Percentiles rank a stretch among this genome's conserved stretches.
These are phyloP conservation scores for Fraxinus cuspidata DNA, from an alignment of 257 asterid genomes.

Conservation along the genomic window DNA sequence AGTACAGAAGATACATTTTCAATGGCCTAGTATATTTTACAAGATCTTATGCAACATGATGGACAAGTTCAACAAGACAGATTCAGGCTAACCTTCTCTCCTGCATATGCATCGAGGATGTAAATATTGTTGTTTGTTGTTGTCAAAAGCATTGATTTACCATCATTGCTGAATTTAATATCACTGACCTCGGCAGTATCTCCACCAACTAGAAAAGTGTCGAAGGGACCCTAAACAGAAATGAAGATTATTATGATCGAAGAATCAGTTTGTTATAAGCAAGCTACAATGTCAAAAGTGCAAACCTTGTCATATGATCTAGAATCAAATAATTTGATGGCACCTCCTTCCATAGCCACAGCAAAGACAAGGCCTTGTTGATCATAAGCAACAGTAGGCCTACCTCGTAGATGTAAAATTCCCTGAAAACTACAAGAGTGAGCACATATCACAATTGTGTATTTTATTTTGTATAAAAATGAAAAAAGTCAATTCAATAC, in stretches of 20 bases:
- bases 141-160: conserved; percentile 89
- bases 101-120: conserved; percentile 88
- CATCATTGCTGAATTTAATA: conserved; percentile 97
- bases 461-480: conserved; percentile 15
- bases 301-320: conserved; percentile 89
- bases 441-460: conserved; percentile 52
- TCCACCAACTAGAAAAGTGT: conserved; percentile 95
- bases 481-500: conserved; percentile 10
- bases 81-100: conserved; percentile 74
- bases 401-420: conserved; percentile 80
- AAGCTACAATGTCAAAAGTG: conserved; percentile 18
- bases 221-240: conserved; percentile 82
- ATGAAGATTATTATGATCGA: conserved; percentile 4
- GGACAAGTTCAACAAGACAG: conserved; percentile 5
- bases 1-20: not conserved
- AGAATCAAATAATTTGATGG: conserved; percentile 86
- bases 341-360: conserved; percentile 99
- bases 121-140: conserved; percentile 82
- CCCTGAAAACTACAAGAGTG: conserved; percentile 89
- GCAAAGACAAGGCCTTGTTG: conserved; percentile 98
- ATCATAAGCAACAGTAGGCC: conserved; percentile 96
- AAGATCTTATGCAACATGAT: conserved; percentile 7
- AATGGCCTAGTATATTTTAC: not conserved
- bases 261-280: conserved; percentile 1
- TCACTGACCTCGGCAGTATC: conserved; percentile 97